Base-by-base conservation (phyloP, 2,329 filamentous ascomycete species). In the Penicillium sumatraense region DNA sequence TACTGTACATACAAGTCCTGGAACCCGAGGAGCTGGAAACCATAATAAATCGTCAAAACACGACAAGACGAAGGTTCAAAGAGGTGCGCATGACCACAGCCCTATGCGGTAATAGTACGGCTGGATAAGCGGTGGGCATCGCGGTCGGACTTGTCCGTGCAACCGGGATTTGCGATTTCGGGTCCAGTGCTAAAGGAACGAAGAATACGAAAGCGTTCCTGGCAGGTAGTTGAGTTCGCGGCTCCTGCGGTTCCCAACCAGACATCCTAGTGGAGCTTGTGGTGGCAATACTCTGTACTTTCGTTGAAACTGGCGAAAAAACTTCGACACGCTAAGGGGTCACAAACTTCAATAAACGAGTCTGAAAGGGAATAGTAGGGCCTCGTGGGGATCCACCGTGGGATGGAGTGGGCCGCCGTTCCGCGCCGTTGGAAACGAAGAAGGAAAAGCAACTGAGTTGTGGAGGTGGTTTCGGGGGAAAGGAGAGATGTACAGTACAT, bases 341-440 rank as follows among this genome's bases (percentile, higher is more conserved):
- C 51, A 38, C 57, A 57, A 61, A 64, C 59, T 65, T 61, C 60
- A 65, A 63, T 63, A 66, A 62, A 59, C 31, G 35, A 55, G 42
- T 57, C 52, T 24, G 55, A 54, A 59, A 24, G 27, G 53, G 54
- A 50, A 27, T 58, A 50, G 24, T 58, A 48, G 53, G 21, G 52
- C 31, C 41, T 38, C 38, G 40, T 35, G 33, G 16, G 7, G 18
- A 53, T 54, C 58, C 63, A 61, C 62, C 55, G 16, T 42, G 38
- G 18, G 36, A 54, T 57, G 55, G 53, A 44, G 54, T 18, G 53
- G 49, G 41, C 49, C 52, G 53, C 56, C 56, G 56, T 63, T 65
- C 62, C 58, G 58, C 60, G 54, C 63, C 60, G 62, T 65, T 65
- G 60, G 60, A 56, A 58, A 56, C 26, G 42, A 46, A 24, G 38